Evolutionary conservation across 2,329 filamentous ascomycete species (phyloP).

Genomic region (Alternaria consortialis): DNA sequence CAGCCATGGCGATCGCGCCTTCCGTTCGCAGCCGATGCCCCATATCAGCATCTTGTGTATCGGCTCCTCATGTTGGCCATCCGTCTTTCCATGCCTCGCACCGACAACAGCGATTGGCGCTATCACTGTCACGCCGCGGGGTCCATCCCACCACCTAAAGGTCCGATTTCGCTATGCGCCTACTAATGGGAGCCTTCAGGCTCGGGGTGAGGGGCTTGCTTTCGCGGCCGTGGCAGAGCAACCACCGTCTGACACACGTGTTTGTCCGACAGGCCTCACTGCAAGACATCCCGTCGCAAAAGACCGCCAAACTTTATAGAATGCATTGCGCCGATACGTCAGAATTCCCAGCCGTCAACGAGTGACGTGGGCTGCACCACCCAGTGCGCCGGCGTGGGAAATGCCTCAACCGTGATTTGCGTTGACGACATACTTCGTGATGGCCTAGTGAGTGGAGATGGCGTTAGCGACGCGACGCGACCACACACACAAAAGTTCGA

Average conservation of each 20-base stretch:
- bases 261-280: slow-evolving; percentile 11
- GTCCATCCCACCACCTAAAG: slow-evolving; percentile 24
- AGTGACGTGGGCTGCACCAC: slow-evolving; percentile 14
- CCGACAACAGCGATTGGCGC: slow-evolving; percentile 42
- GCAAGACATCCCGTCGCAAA: slow-evolving; percentile 17
- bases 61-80: slow-evolving; percentile 24
- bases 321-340: neutral
- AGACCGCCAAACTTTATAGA: slow-evolving; percentile 5
- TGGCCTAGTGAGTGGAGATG: slow-evolving; percentile 39
- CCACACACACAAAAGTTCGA: slow-evolving; percentile 24
- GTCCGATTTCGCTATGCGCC: slow-evolving; percentile 41
- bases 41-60: slow-evolving; percentile 17
- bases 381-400: slow-evolving; percentile 32
- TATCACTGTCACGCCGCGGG: slow-evolving; percentile 46
- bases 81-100: slow-evolving; percentile 39
- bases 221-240: slow-evolving; percentile 13
- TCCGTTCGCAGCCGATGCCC: slow-evolving; percentile 44
- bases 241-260: slow-evolving; percentile 21
- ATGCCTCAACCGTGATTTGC: slow-evolving; percentile 49
- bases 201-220: slow-evolving; percentile 8
- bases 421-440: slow-evolving; percentile 52
- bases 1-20: slow-evolving; percentile 10
- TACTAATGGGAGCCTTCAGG: slow-evolving; percentile 11
- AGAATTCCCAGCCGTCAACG: neutral
- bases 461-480: slow-evolving; percentile 29